Base-by-base conservation (phyloP, 2,329 filamentous ascomycete species). In the Trichoderma citrinoviride region DNA sequence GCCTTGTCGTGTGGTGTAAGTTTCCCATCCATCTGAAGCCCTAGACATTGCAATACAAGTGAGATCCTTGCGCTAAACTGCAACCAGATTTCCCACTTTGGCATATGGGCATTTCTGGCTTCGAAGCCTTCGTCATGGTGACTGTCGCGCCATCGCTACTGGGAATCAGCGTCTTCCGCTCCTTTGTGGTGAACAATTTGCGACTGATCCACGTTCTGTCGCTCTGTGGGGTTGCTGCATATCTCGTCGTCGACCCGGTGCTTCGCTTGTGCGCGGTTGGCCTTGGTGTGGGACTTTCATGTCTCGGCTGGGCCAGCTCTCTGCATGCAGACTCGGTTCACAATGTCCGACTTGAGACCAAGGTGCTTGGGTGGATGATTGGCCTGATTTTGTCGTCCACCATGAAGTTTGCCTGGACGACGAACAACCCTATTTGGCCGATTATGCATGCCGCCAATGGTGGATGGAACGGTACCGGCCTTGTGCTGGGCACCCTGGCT, bases 51-150 rank as follows among this genome's bases (percentile, higher is more conserved):
- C 12, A 3, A 37, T 17, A 12, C 7, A 3, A n/a, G 3, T 10
- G 43, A 17, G 43, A 21, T 47, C 27, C 10, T 19, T 49, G 29
- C 37, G 43, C 71, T 74, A 52, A 75, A 58, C 52, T 61, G 17
- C 50, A 25, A 14, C 50, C 56, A 92, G 90, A 96, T 77, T 99
- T 99, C 76, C 95, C 95, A 15, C 85, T 99, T 12, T 99, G 95
- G 95, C 88, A 97, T 76, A 99, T 99, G 95, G 95, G 95, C 29
- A 96, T 99, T 67, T 98, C 94, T 4, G 95, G 95, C 68, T 99
- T 95, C 74, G 95, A 99, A 78, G 90, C 88, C 49, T 83, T 96
- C 69, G 89, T 99, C 73, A 90, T 98, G 87, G 86, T 85, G 56
- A 94, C 92, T 3, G 77, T 94, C 58, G 91, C 93, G 5, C 95